These are phyloP conservation scores for Skeletonema tropicum DNA, from an alignment of 108 stramenopile genomes.

Conservation along the genomic window DNA sequence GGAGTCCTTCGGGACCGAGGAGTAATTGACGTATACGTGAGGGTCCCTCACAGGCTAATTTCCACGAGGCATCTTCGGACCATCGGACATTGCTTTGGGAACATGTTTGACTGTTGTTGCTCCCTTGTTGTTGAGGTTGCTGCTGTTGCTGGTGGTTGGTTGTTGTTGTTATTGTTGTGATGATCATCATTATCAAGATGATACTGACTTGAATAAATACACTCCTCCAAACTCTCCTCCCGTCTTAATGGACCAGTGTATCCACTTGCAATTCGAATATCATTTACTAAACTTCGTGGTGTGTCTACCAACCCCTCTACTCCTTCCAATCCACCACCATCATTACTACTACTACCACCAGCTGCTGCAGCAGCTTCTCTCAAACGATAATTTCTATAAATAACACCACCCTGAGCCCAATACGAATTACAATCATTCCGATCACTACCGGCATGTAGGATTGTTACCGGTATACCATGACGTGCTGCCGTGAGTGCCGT, in stretches of 20 bases:
- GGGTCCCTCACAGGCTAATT: conserved; percentile 91
- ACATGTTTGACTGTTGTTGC: conserved; percentile 13
- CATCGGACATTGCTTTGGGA: conserved; percentile 58
- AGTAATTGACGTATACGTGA: conserved; percentile 81
- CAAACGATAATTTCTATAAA: conserved; percentile 77
- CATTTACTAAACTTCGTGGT: conserved; percentile 70
- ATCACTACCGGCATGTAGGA: conserved; percentile 71
- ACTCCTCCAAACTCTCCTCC: conserved; percentile 17
- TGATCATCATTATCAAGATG: conserved; percentile 11
- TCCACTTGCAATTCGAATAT: conserved; percentile 64
- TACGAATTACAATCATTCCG: conserved; percentile 92
- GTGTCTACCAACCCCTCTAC: conserved; percentile 65
- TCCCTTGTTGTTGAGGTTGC: conserved; percentile 1
- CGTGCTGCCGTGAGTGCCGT: conserved; percentile 78
- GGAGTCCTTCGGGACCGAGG: conserved; percentile 41
- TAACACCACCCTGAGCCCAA: conserved; percentile 98
- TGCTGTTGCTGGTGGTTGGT: neutral
- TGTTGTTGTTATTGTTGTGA: neutral
- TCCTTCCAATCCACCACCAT: neutral
- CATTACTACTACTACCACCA: neutral
- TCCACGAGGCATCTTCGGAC: conserved; percentile 82
- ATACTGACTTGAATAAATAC: conserved; percentile 2
- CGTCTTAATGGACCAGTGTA: conserved; percentile 12
- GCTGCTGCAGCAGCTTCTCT: neutral
- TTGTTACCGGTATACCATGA: conserved; percentile 71